These are phyloP conservation scores for Atkinsonella texensis DNA, from an alignment of 2,329 filamentous ascomycete genomes.

Conservation along the genomic window DNA sequence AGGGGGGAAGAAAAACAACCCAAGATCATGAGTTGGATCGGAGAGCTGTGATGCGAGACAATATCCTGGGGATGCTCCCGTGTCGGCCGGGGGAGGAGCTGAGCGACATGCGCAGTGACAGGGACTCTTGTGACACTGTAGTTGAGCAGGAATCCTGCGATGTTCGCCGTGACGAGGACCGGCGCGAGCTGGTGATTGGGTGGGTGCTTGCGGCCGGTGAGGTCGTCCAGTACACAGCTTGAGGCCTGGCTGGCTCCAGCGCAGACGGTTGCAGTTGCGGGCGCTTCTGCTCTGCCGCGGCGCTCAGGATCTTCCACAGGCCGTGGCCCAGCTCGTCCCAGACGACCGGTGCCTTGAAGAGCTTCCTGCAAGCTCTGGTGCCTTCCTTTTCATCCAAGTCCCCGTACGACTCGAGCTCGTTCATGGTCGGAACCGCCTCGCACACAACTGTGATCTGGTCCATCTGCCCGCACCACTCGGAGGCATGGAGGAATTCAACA, in stretches of 20 bases:
- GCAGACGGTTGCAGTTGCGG: background rate
- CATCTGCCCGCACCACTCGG: conserved; percentile 18
- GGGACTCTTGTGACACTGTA: conserved; percentile 1
- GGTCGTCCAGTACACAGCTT: conserved; percentile 1
- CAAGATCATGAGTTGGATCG: conserved; percentile 1
- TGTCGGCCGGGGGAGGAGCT: conserved; percentile 7
- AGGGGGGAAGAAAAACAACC: background rate
- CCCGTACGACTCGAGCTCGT: conserved; percentile 22
- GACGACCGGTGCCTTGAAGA: conserved; percentile 26
- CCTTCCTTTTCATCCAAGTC: conserved; percentile 21
- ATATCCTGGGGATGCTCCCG: conserved; percentile 7
- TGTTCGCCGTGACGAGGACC: conserved; percentile 4
- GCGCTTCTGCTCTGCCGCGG: conserved; percentile 9
- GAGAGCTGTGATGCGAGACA: conserved; percentile 6
- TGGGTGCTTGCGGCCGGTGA: background rate
- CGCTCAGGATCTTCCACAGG: conserved; percentile 19
- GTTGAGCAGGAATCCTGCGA: conserved; percentile 6
- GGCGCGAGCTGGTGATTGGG: background rate
- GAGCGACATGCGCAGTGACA: conserved; percentile 5
- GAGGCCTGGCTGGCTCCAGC: background rate
- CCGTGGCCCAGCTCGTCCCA: conserved; percentile 26
- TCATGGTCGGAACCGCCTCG: conserved; percentile 22
- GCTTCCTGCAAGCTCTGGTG: conserved; percentile 22
- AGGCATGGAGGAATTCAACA: conserved; percentile 17
- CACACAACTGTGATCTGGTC: conserved; percentile 22